Percentiles rank a stretch among this genome's conserved stretches.
phyloP scores from a whole-genome alignment of 768 basidiomycete genomes.

The Galerina sulciceps region DNA sequence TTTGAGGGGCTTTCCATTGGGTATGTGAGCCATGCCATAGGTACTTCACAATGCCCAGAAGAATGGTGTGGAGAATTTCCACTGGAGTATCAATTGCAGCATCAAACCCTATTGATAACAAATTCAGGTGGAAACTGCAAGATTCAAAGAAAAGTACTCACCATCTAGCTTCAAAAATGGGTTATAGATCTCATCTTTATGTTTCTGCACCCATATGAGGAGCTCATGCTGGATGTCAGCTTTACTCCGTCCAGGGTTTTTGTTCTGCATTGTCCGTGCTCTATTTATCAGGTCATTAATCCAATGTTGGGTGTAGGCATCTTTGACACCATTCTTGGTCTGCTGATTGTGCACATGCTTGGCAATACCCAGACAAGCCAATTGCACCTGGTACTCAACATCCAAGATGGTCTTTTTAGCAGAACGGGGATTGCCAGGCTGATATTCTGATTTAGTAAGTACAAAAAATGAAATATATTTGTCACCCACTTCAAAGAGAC shows the following conservation, averaged over 20 bases:
- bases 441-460: not conserved
- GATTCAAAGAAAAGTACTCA: constrained; percentile 9
- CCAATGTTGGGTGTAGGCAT: constrained; percentile 40
- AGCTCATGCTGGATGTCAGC: constrained; percentile 29
- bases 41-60: constrained; percentile 48
- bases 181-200: constrained; percentile 31
- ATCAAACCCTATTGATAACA: constrained; percentile 30
- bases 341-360: constrained; percentile 30
- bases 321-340: constrained; percentile 41
- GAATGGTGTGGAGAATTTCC: constrained; percentile 48
- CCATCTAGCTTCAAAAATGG: constrained; percentile 32
- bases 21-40: constrained; percentile 39
- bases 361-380: constrained; percentile 36
- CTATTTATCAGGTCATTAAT: constrained; percentile 34
- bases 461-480: not conserved
- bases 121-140: not conserved
- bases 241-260: constrained; percentile 12
- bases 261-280: constrained; percentile 21
- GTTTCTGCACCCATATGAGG: constrained; percentile 27
- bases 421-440: constrained; percentile 29
- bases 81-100: constrained; percentile 37
- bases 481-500: constrained; percentile 31
- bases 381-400: constrained; percentile 33
- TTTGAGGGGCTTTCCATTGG: constrained; percentile 29
- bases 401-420: constrained; percentile 19